phyloP scores from a whole-genome alignment of 768 basidiomycete genomes.

The Amanita muscaria region DNA sequence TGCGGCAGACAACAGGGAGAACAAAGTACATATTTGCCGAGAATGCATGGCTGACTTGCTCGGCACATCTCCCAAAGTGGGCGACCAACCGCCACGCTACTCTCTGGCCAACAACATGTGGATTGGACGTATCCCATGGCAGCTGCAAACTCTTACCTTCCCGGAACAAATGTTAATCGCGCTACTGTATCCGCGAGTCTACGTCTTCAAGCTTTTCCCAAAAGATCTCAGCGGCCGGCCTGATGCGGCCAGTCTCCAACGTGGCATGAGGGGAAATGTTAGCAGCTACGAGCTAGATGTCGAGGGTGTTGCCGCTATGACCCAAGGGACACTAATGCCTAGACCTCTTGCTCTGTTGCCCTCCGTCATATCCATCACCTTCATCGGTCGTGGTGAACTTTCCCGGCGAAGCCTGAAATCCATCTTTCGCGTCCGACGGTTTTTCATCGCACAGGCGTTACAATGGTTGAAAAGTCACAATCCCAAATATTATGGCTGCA shows the following conservation, averaged over 20 bases:
- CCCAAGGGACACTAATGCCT: too few relatives aligned
- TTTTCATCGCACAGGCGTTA: conserved; percentile 21
- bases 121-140: conserved; percentile 26
- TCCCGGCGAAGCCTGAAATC: too few relatives aligned
- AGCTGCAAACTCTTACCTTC: conserved; percentile 24
- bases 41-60: background rate
- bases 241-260: conserved; percentile 22
- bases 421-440: conserved; percentile 17
- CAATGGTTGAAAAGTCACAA: conserved; percentile 30
- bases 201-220: conserved; percentile 27
- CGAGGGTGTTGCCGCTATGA: too few relatives aligned
- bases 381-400: too few relatives aligned
- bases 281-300: too few relatives aligned
- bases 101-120: conserved; percentile 27
- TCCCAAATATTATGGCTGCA: conserved; percentile 19
- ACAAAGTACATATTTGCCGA: background rate
- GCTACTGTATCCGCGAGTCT: conserved; percentile 22
- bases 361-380: too few relatives aligned
- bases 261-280: too few relatives aligned
- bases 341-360: too few relatives aligned
- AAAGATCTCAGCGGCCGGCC: conserved; percentile 22
- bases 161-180: conserved; percentile 29
- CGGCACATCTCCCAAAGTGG: too few relatives aligned
- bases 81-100: background rate
- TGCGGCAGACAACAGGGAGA: too few relatives aligned